phyloP scores from a whole-genome alignment of 2,329 filamentous ascomycete species.

The Colletotrichum spinosum region DNA sequence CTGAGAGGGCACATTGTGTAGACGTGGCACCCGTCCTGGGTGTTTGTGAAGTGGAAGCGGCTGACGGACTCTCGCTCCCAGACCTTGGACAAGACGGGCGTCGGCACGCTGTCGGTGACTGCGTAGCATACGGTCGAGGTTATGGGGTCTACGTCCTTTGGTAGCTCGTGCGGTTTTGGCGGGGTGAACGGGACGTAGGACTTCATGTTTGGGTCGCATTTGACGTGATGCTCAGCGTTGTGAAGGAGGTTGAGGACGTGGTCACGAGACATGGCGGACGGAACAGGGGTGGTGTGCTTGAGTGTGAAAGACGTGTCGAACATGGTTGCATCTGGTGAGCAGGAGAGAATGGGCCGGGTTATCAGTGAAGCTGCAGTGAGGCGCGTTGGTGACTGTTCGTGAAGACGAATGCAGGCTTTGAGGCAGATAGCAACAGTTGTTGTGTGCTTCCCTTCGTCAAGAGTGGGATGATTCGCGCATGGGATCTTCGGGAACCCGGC shows the following conservation, averaged over 20 bases:
- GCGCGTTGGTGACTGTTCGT: too few species aligned
- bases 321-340: neutral
- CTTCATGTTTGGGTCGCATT: slow-evolving; percentile 5
- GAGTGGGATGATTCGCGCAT: too few species aligned
- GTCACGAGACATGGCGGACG: slow-evolving; percentile 6
- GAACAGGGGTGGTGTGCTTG: slow-evolving; percentile 9
- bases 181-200: neutral
- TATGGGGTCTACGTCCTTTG: neutral
- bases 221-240: slow-evolving; percentile 10
- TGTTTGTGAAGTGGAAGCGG: slow-evolving; percentile 5
- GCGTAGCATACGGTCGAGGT: neutral
- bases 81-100: neutral
- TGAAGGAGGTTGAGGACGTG: slow-evolving; percentile 3
- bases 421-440: too few species aligned
- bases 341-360: too few species aligned
- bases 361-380: too few species aligned
- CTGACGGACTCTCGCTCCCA: slow-evolving; percentile 6
- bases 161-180: neutral
- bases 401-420: too few species aligned
- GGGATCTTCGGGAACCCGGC: too few species aligned
- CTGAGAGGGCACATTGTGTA: neutral
- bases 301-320: slow-evolving; percentile 1
- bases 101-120: slow-evolving; percentile 10
- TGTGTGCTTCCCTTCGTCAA: too few species aligned
- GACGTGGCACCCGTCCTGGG: neutral